phyloP scores from a whole-genome alignment of 306 rosid species.

The Castanea sativa region DNA sequence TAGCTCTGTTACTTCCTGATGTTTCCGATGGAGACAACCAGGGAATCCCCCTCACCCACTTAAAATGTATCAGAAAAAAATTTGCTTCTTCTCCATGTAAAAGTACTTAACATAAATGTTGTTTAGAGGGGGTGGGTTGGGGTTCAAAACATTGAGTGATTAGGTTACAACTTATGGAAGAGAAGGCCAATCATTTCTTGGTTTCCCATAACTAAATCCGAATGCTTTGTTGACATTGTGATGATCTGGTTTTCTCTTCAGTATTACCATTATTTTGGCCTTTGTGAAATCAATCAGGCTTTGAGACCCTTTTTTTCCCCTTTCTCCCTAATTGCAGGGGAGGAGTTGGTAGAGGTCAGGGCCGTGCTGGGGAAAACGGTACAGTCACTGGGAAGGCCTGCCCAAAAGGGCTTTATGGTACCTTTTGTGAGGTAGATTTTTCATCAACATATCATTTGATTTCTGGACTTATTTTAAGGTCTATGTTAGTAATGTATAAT shows the following conservation, averaged over 20 bases:
- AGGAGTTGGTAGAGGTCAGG: constrained; percentile 82
- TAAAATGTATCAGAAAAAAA: background rate
- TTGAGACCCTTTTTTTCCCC: background rate
- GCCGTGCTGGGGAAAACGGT: constrained; percentile 80
- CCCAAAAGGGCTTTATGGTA: constrained; percentile 85
- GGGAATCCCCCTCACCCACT: too few species aligned
- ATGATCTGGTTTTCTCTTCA: background rate
- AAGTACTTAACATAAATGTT: background rate
- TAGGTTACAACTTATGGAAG: background rate
- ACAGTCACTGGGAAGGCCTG: constrained; percentile 77
- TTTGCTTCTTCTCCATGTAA: background rate
- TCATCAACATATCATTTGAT: constrained; percentile 6
- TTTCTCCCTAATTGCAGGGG: constrained; percentile 54
- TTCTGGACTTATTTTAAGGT: constrained; percentile 5
- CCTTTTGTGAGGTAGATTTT: constrained; percentile 79
- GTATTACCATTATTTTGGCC: background rate
- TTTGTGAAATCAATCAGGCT: constrained; percentile 1
- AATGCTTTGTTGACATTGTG: background rate
- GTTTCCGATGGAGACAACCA: too few species aligned
- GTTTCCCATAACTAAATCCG: constrained; percentile 1
- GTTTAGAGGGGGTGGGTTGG: background rate
- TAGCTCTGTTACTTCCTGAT: background rate
- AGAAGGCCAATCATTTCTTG: background rate
- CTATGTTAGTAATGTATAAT: background rate
- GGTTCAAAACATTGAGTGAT: background rate